Percentiles rank a stretch among this genome's conserved stretches.
Conservation (phyloP, 257 asterid genomes). For the Thymus mandschuricus region DNA sequence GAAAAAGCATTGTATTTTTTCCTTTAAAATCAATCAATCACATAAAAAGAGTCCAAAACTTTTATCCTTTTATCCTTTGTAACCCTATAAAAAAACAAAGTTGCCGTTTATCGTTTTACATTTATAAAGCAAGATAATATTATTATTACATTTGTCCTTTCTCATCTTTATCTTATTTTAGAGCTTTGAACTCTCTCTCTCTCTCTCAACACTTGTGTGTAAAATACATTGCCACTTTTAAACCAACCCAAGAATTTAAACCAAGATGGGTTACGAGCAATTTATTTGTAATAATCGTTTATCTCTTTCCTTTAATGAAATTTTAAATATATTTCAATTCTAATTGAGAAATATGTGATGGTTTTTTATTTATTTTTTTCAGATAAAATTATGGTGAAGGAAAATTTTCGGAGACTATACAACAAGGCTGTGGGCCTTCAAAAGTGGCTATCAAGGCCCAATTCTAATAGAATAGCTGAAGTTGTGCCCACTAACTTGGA, state of each 20-base stretch:
- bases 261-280: conserved; percentile 12
- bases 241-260: background rate
- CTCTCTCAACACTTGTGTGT: background rate
- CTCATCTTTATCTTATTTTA: background rate
- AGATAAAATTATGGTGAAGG: conserved; percentile 58
- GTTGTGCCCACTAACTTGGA: conserved; percentile 30
- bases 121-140: background rate
- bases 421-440: conserved; percentile 45
- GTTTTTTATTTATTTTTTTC: conserved; percentile 8
- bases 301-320: background rate
- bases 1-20: background rate
- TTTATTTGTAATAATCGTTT: conserved; percentile 2
- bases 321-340: background rate
- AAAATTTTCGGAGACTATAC: conserved; percentile 45
- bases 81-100: background rate
- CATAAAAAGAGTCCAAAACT: background rate
- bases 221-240: background rate
- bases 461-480: conserved; percentile 15
- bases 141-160: background rate
- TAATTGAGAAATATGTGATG: background rate
- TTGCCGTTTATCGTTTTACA: background rate
- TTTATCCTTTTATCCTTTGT: background rate
- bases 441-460: conserved; percentile 41
- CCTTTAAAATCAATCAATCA: background rate
- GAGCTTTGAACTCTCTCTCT: background rate